These are phyloP conservation scores for Leishmania amazonensis DNA, from an alignment of 208 protist species.

Conservation along the genomic window DNA sequence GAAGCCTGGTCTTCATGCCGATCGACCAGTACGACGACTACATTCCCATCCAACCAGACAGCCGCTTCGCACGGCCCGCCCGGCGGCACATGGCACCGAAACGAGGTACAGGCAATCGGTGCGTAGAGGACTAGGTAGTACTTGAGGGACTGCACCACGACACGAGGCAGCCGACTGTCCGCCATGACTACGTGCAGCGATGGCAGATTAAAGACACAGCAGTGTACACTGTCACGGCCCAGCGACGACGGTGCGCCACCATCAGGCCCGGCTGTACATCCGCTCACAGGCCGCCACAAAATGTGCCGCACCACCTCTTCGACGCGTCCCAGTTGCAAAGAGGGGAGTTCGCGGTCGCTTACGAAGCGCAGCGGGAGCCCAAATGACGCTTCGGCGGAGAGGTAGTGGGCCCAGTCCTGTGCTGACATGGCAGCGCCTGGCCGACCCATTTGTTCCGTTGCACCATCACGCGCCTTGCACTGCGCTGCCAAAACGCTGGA, in stretches of 20 bases:
- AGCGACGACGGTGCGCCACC: neutral
- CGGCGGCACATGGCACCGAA: conserved; percentile 19
- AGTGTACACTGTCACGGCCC: neutral
- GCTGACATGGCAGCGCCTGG: conserved; percentile 10
- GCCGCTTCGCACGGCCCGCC: conserved; percentile 18
- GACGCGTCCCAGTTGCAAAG: conserved; percentile 8
- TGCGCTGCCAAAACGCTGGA: conserved; percentile 18
- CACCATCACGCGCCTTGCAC: neutral
- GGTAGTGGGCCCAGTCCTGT: conserved; percentile 23
- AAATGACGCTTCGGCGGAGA: conserved; percentile 15
- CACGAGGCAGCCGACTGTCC: conserved; percentile 15
- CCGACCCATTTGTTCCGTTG: neutral
- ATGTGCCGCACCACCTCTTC: conserved; percentile 25
- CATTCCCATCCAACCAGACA: conserved; percentile 20
- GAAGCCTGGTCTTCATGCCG: neutral
- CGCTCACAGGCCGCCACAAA: conserved; percentile 8
- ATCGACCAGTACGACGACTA: conserved; percentile 25
- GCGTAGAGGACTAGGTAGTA: conserved; percentile 30
- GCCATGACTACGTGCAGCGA: conserved; percentile 14
- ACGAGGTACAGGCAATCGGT: conserved; percentile 23
- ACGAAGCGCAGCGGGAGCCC: conserved; percentile 26
- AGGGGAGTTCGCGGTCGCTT: conserved; percentile 8
- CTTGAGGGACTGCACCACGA: conserved; percentile 20
- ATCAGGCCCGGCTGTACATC: neutral
- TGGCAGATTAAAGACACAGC: conserved; percentile 19